Percentiles rank a stretch among this genome's conserved stretches.
These are phyloP conservation scores for Chamaecyparis obtusa DNA, from an alignment of 75 land plant genomes.

Conservation along the genomic window DNA sequence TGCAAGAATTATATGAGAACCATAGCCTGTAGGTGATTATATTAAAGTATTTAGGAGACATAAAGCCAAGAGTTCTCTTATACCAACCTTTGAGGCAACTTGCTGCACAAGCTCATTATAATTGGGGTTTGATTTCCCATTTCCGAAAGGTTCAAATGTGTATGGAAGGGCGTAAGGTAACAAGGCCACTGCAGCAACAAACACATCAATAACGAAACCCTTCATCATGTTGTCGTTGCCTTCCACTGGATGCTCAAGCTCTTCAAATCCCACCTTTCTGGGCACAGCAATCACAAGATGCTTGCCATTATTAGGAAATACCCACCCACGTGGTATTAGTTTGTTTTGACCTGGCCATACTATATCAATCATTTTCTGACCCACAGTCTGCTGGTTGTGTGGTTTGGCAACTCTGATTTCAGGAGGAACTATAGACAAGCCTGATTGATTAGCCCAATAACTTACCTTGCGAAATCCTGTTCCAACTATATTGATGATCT, in stretches of 20 bases:
- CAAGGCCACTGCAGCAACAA: constrained; percentile 27
- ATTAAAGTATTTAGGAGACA: neutral
- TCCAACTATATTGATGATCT: constrained; percentile 47
- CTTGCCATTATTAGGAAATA: constrained; percentile 68
- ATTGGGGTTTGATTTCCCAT: constrained; percentile 44
- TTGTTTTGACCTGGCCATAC: constrained; percentile 77
- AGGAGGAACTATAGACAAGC: constrained; percentile 53
- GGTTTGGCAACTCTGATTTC: constrained; percentile 30
- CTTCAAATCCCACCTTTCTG: constrained; percentile 29
- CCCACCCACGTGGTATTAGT: constrained; percentile 71
- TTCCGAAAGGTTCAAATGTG: constrained; percentile 33
- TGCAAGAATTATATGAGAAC: neutral
- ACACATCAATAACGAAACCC: constrained; percentile 49
- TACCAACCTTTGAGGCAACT: constrained; percentile 36
- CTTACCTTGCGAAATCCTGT: constrained; percentile 42
- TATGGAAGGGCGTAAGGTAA: constrained; percentile 38
- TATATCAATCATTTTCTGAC: constrained; percentile 41
- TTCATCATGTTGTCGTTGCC: constrained; percentile 10
- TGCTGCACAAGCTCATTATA: constrained; percentile 36
- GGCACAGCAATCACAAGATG: constrained; percentile 72
- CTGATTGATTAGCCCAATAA: constrained; percentile 63
- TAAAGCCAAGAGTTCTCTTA: neutral
- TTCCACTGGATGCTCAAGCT: constrained; percentile 22
- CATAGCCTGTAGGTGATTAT: neutral
- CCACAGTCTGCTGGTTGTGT: constrained; percentile 25